Base-by-base conservation (phyloP, 1,284 basidiomycete species). In the Rhodotorula sp. region DNA sequence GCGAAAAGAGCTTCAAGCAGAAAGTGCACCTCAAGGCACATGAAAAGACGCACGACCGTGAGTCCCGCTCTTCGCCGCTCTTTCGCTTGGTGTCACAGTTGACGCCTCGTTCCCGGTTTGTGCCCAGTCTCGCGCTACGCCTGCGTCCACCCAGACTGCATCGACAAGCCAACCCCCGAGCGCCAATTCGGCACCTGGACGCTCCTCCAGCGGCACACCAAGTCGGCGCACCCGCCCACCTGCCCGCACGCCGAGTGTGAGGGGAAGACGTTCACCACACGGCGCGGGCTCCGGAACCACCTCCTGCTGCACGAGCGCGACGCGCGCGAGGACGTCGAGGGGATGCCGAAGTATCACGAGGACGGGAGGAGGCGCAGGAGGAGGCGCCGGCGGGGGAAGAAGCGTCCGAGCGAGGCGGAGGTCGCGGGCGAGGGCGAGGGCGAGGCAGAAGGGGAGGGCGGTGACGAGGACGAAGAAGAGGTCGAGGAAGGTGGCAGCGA, bases 11-110 rank as follows among this genome's bases (percentile, higher is more conserved):
- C 0, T 97, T 95, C 78, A 77, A 84, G 21, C 92, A 90, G 4
- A 89, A 87, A 66, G 90, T 91, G 73, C 90, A 94, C 75, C 84
- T 96, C 7, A 87, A 86, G 60, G 84, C 87, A 1, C 94, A 97
- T 80, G 71, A 82, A 49, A 93, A 90, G 81, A 89, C 87, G 0
- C 94, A 97, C 78, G 89, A 94, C 74, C 86, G 93, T 93, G 79
- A 73, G 86, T 79, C 12, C 42, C 45, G 2, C 27, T 48, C 19
- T 21, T 46, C n/a, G 34, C n/a, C 23, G 19, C 27, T 7, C 44
- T 44, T 45, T 21, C 48, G 27, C 1, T 50, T 65, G 63, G 14
- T 56, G 27, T 34, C 14, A 55, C 12, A 52, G 25, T 2, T 17
- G 27, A n/a, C 59, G 25, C 64, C 16, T 42, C 13, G 42, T 4